Evolutionary conservation across 371 early-diverging fungal genomes (phyloP), one percentile per base, ranked within the genome.

Genomic region (Amoeboradix gromovi): DNA sequence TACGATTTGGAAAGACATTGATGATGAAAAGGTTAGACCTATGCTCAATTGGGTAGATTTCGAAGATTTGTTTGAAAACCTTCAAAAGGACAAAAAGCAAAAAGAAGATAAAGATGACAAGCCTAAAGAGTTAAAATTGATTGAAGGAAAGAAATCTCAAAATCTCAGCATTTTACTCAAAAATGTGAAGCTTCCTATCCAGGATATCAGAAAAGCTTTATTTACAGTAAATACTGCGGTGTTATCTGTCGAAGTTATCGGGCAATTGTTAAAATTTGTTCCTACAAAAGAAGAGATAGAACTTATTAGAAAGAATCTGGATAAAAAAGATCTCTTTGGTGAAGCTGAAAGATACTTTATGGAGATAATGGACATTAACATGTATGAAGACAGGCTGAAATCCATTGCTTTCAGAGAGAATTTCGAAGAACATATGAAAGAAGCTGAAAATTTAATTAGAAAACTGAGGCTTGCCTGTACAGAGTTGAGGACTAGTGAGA

Each of bases 21-120:
- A 81, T 72, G 81, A 81, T 69, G 71, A 70, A 1, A 71, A 71
- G 16, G 70, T 81, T 22, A 70, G 29, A 30, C 74, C 74, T 1
- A 71, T 66, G 17, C 77, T 78, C 70, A 73, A 67, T 0, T 48
- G 48, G 48, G 22, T 22, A 48, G 76, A 78, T 66, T 81, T 81
- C 70, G 81, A 81, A 70, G 79, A 79, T 1, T 70, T 81, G 66
- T 81, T 81, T 73, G 77, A 78, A 0, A 80, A 80, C 0, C 72
- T 72, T 27, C 78, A 79, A 70, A 72, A 70, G 30, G 30, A 30
- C 31, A 70, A 22, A 69, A 71, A 65, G 66, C 0, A 1, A 1
- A 66, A 70, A 29, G 1, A 72, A 70, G 68, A 68, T 1, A 72
- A 69, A 67, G 71, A 67, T 28, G 67, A 68, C 29, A 67, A 66